Conservation (phyloP, 2,329 filamentous ascomycete species). For the Pyrenophora seminiperda region DNA sequence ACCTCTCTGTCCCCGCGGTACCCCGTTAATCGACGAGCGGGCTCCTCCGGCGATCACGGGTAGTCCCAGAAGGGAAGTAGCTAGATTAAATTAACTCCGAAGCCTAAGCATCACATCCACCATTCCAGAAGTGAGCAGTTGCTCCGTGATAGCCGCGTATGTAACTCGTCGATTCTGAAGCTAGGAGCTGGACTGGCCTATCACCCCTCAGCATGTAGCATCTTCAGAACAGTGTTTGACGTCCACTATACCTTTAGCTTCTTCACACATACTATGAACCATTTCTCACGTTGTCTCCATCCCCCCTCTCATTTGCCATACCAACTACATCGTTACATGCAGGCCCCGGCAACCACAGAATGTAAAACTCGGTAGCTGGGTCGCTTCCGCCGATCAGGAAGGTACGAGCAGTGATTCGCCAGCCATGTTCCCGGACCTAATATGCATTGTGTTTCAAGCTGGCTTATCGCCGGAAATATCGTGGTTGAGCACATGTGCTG, state of each 20-base stretch:
- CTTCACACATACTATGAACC: too few species aligned
- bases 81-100: conserved; percentile 21
- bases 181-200: background rate
- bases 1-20: background rate
- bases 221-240: background rate
- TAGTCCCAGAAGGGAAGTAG: conserved; percentile 12
- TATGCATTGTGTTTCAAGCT: conserved; percentile 21
- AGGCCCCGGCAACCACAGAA: background rate
- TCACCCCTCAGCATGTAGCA: too few species aligned
- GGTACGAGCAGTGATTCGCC: conserved; percentile 24
- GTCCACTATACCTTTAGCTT: too few species aligned
- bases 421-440: conserved; percentile 3
- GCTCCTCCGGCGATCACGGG: conserved; percentile 18
- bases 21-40: conserved; percentile 10
- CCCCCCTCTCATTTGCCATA: conserved; percentile 12
- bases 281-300: background rate
- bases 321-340: background rate
- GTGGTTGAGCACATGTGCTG: conserved; percentile 27
- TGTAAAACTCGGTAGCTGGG: background rate
- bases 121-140: conserved; percentile 20
- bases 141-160: conserved; percentile 15
- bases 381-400: conserved; percentile 27
- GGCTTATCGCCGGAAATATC: conserved; percentile 23
- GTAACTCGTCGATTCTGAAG: background rate
- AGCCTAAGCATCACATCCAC: conserved; percentile 5